Conservation (phyloP, 2,329 filamentous ascomycete genomes). For the Rhinocladiella similis region DNA sequence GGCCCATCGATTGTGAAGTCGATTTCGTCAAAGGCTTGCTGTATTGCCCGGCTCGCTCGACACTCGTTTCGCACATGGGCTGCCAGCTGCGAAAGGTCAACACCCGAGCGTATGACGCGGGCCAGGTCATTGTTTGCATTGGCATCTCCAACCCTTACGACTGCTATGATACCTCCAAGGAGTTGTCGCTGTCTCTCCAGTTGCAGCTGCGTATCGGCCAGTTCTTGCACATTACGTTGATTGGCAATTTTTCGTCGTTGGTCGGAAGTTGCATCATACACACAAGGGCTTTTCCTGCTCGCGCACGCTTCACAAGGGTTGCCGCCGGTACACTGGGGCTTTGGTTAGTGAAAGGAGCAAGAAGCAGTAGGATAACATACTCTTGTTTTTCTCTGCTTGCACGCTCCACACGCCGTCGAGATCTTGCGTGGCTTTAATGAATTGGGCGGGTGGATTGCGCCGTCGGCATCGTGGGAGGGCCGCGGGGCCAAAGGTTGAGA, state of each 20-base stretch:
- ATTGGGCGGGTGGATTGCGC: background rate
- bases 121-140: constrained; percentile 21
- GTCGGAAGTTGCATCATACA: constrained; percentile 29
- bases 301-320: constrained; percentile 28
- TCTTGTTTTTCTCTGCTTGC: constrained; percentile 30
- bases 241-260: constrained; percentile 30
- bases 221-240: constrained; percentile 28
- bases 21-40: constrained; percentile 25
- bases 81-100: constrained; percentile 28
- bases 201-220: constrained; percentile 21
- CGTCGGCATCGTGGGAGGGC: constrained; percentile 2
- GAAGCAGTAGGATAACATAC: constrained; percentile 7
- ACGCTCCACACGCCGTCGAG: constrained; percentile 30
- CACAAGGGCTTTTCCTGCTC: constrained; percentile 23
- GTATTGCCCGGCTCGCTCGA: constrained; percentile 22
- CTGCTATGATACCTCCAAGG: constrained; percentile 29
- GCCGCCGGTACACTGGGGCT: constrained; percentile 26
- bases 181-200: constrained; percentile 25
- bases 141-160: constrained; percentile 23
- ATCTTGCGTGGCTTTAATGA: constrained; percentile 27
- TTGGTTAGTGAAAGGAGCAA: background rate
- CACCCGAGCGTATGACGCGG: constrained; percentile 22
- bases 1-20: constrained; percentile 26
- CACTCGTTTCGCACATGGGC: constrained; percentile 30
- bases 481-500: constrained; percentile 28